Evolutionary conservation across 2,329 filamentous ascomycete genomes (phyloP).

Genomic region (Aspergillus sp.): DNA sequence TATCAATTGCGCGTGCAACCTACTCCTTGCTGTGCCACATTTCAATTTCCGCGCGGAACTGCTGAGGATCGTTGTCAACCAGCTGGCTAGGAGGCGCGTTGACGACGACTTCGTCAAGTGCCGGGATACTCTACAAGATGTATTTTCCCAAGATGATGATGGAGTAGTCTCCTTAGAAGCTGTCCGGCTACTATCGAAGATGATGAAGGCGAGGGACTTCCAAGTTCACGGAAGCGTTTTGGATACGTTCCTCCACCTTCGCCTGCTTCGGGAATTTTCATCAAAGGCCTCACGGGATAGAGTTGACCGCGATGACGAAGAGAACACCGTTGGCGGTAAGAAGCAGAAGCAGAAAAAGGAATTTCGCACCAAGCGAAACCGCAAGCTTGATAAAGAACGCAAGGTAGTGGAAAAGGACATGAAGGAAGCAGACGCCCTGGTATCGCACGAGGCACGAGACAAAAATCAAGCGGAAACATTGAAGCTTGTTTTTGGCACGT

Average conservation of each 20-base stretch:
- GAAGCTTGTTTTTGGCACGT: constrained; percentile 91
- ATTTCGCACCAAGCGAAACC: constrained; percentile 83
- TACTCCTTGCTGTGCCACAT: constrained; percentile 81
- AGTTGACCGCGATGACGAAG: constrained; percentile 61
- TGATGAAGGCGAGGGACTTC: constrained; percentile 90
- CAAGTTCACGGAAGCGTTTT: constrained; percentile 79
- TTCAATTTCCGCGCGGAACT: constrained; percentile 95
- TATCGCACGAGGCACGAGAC: constrained; percentile 89
- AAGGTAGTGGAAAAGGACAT: constrained; percentile 91
- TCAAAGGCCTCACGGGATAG: constrained; percentile 77
- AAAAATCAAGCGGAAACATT: constrained; percentile 93
- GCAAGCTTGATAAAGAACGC: constrained; percentile 80
- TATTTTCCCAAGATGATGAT: constrained; percentile 87
- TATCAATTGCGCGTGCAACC: constrained; percentile 78
- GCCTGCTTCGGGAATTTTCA: constrained; percentile 82
- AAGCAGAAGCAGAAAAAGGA: constrained; percentile 73
- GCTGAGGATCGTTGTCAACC: constrained; percentile 80
- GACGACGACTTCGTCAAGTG: constrained; percentile 78
- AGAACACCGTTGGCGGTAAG: constrained; percentile 49
- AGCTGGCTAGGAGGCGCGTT: constrained; percentile 70
- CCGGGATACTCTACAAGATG: constrained; percentile 71
- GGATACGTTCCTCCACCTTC: constrained; percentile 87
- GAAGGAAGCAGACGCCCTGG: constrained; percentile 84
- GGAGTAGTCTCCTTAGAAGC: constrained; percentile 85
- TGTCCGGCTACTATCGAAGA: constrained; percentile 80